Evolutionary conservation across 169 alveolate species (phyloP).

Genomic region (Eimeria mitis): DNA sequence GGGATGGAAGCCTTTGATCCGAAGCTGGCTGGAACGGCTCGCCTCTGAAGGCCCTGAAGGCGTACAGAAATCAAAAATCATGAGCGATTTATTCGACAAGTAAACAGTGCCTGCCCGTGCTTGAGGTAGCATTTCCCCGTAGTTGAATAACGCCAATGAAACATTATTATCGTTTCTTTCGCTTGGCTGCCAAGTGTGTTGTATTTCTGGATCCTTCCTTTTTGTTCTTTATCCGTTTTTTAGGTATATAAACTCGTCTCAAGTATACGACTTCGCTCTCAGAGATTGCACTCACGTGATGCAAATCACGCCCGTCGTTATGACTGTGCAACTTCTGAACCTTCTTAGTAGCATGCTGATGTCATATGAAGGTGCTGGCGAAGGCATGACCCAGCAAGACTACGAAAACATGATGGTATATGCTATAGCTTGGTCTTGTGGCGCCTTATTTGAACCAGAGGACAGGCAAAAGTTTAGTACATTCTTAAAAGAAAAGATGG

Average conservation of each 20-base stretch:
- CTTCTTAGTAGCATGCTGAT: slow-evolving; percentile 90
- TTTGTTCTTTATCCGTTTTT: background rate
- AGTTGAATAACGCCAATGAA: background rate
- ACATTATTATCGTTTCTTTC: background rate
- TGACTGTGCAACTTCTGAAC: slow-evolving; percentile 90
- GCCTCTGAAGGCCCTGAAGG: slow-evolving; percentile 84
- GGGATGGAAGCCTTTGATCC: slow-evolving; percentile 95
- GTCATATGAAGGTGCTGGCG: slow-evolving; percentile 89
- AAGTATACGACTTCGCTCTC: slow-evolving; percentile 82
- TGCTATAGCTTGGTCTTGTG: slow-evolving; percentile 95
- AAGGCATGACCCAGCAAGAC: slow-evolving; percentile 86
- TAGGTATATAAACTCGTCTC: slow-evolving; percentile 83
- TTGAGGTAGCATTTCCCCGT: background rate
- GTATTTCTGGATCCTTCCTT: background rate
- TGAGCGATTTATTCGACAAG: slow-evolving; percentile 88
- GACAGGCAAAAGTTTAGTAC: slow-evolving; percentile 87
- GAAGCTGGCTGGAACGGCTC: slow-evolving; percentile 93
- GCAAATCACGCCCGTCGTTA: slow-evolving; percentile 91
- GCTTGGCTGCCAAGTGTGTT: background rate
- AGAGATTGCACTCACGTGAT: slow-evolving; percentile 91
- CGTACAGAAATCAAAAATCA: slow-evolving; percentile 89
- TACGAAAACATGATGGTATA: slow-evolving; percentile 90
- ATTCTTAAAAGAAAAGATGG: slow-evolving; percentile 11
- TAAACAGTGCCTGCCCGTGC: slow-evolving; percentile 74
- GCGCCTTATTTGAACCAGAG: slow-evolving; percentile 94